A percentile compares a stretch with the other conserved stretches of the same genome.
Evolutionary conservation across 1,139 yeast genomes (phyloP).

Genomic region (Taphrina deformans): DNA sequence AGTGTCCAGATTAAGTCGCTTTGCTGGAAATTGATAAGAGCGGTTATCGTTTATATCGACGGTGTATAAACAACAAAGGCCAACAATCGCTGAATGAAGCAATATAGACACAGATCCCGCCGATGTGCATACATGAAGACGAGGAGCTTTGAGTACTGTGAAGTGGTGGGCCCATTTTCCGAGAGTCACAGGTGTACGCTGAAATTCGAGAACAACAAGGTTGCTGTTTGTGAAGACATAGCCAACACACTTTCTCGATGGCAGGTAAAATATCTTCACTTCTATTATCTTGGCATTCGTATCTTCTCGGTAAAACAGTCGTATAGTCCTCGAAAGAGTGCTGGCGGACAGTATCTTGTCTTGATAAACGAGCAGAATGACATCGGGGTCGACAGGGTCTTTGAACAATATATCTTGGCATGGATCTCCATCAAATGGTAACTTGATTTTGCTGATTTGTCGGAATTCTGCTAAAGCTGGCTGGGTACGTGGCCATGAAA

Average conservation of each 20-base stretch:
- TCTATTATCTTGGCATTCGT: background rate
- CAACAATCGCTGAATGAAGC: background rate
- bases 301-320: background rate
- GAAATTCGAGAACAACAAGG: background rate
- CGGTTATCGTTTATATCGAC: background rate
- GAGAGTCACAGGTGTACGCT: background rate
- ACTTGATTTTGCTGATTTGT: background rate
- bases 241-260: background rate
- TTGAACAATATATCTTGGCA: background rate
- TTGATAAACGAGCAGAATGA: background rate
- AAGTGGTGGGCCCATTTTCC: background rate
- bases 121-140: background rate
- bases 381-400: background rate
- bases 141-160: background rate
- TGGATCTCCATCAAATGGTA: background rate
- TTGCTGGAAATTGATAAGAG: background rate
- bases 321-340: background rate
- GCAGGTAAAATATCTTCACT: background rate
- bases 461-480: background rate
- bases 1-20: background rate
- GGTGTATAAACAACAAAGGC: background rate
- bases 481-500: background rate
- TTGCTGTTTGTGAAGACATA: background rate
- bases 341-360: background rate
- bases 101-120: background rate